Evolutionary conservation across 139 green algal genomes (phyloP), one percentile per base, ranked within the genome.

Genomic region (Chlorella sorokiniana): DNA sequence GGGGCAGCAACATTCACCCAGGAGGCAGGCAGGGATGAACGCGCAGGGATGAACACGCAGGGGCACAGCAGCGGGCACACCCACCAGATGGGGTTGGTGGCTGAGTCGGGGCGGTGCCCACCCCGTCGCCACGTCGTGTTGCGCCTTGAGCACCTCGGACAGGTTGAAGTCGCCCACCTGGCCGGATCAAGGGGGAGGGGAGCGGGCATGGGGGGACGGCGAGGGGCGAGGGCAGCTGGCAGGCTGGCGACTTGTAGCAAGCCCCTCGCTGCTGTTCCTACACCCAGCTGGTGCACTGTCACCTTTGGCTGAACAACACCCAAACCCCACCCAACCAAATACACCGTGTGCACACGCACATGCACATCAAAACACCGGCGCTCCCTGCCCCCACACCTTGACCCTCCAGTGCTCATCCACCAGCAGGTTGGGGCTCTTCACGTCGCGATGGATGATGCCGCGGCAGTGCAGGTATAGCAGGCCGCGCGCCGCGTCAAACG

Each of bases 351-450:
- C 11, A 56, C 11, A 16, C 16, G 48, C 11, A 25, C 48, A 56
- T 11, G 16, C 48, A 56, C 48, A 56, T 11, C 48, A 56, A 25
- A 16, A 23, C 52, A 25, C 22, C 52, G 10, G 54, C 25, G 10
- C 4, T 25, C 25, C 22, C 54, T 33, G n/a, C n/a, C n/a, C n/a
- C n/a, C n/a, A 59, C 11, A 25, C 65, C 65, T 72, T 72, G 37
- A 72, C 65, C 11, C 27, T 44, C 65, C 65, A 72, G 65, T 72
- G 35, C 65, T 72, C 65, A 33, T 72, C 65, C 35, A 72, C 65
- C 14, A 72, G 65, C 16, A 31, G 38, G 65, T 72, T 72, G 14
- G 65, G 65, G 22, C 11, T 18, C 35, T 72, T 72, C 4, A 72
- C 35, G 35, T 72, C 65, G 22, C 38, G 45, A 37, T 72, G 65